Base-by-base conservation (phyloP, 176 grass and related monocot species). In the Lolium perenne region DNA sequence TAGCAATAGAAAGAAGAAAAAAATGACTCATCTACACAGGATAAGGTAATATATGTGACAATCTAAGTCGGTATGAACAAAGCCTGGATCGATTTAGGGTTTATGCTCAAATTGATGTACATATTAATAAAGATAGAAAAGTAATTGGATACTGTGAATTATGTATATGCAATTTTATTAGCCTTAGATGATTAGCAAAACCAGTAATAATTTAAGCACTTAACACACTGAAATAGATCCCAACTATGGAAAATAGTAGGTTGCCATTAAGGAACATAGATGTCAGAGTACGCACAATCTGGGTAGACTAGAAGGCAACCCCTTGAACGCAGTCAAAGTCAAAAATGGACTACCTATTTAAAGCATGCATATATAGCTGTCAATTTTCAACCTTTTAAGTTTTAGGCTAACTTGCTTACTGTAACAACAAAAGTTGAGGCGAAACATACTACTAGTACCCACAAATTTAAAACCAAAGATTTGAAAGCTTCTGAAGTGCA, bases 321-420 rank as follows among this genome's bases (percentile, higher is more conserved):
- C 18, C 21, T 77, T 77, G 64, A 65, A 29, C 29, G 2, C 45
- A 85, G 60, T 85, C 60, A 85, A 77, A 55, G 62, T 85, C 49
- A 38, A 79, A 76, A 76, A 69, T 78, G 62, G 49, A 69, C 53
- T 83, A 23, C 62, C 17, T 54, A 86, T 86, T 86, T 79, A 78
- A 78, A 21, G 83, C 60, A 61, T 18, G 55, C 32, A 76, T 78
- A 38, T 67, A 64, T 5, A 40, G 26, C 45, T 2, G 71, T 75
- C 45, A 77, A 85, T 14, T 66, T 41, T 54, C 20, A 85, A 45
- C 58, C 60, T 67, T 76, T 40, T 51, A 68, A 4, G 55, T 29
- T 35, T 57, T 14, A 76, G 17, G 69, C 17, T 17, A 81, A 76
- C 8, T 69, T 51, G 74, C 57, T 74, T 79, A 80, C 32, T 25